Evolutionary conservation across 2,329 filamentous ascomycete genomes (phyloP).

Genomic region (Biscogniauxia sp.): DNA sequence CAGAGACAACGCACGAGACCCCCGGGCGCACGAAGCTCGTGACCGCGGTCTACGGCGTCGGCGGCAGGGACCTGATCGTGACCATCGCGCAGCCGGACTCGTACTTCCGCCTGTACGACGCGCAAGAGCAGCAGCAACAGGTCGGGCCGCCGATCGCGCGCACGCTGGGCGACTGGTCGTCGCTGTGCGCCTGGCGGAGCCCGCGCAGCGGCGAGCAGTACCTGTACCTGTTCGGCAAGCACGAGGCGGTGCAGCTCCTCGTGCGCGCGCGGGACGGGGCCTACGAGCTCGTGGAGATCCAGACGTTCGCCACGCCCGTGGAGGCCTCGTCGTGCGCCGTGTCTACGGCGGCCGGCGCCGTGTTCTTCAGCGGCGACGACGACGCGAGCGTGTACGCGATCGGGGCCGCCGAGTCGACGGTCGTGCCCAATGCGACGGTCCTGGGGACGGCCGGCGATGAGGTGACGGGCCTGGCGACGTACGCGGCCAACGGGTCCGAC

Average conservation of each 20-base stretch:
- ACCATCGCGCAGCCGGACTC: constrained; percentile 44
- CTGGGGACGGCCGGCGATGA: constrained; percentile 37
- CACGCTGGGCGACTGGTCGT: constrained; percentile 46
- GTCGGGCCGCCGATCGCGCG: constrained; percentile 32
- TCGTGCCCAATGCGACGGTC: constrained; percentile 34
- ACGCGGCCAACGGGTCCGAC: constrained; percentile 35
- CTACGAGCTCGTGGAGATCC: constrained; percentile 41
- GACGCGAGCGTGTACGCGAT: constrained; percentile 38
- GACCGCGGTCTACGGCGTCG: constrained; percentile 37
- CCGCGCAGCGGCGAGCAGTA: constrained; percentile 39
- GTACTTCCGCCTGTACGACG: constrained; percentile 39
- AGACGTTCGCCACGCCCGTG: constrained; percentile 41
- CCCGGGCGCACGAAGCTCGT: constrained; percentile 47
- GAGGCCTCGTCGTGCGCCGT: constrained; percentile 44
- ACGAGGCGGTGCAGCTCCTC: constrained; percentile 37
- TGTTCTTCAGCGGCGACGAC: constrained; percentile 42
- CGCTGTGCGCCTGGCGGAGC: constrained; percentile 45
- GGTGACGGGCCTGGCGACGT: constrained; percentile 42
- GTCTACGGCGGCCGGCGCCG: constrained; percentile 33
- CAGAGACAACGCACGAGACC: constrained; percentile 31
- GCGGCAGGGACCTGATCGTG: constrained; percentile 36
- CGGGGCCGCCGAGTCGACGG: constrained; percentile 37
- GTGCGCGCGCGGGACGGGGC: constrained; percentile 29
- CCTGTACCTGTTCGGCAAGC: constrained; percentile 46
- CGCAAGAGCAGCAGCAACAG: constrained; percentile 25